Evolutionary conservation across 306 rosid genomes (phyloP), one percentile per base, ranked within the genome.

Genomic region (Sophora flavescens): DNA sequence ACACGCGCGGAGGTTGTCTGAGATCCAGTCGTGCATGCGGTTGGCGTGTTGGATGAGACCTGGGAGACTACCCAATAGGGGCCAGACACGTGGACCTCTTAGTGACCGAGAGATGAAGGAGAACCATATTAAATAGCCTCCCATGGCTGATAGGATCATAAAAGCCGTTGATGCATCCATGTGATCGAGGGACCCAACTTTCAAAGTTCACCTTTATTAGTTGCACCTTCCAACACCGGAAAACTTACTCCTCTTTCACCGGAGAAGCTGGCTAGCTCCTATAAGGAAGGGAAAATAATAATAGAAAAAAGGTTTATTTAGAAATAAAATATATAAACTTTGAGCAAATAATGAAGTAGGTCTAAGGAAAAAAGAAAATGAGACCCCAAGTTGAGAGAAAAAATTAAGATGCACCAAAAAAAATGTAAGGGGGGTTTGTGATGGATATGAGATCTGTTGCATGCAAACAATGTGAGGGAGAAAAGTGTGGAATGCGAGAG

Each of bases 21-120:
- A 84, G 57, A 94, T 94, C 98, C 98, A 94, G 61, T 94, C 98
- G 53, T 94, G 98, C 98, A 94, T 82, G 64, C 93, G 93, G 50
- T 65, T 75, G 16, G 86, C 56, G 80, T 94, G 82, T 1, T 84
- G 86, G 39, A 91, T 82, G 53, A 94, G 90, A 0, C 89, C 96
- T 0, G 98, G 98, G 11, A 94, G 84, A 53, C 96, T 92, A 6
- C 98, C 98, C 54, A 94, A 8, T 64, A 94, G 18, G 0, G 97
- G 98, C 98, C 98, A 94, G 50, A 94, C 92, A 84, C 91, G 96
- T 61, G 98, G 98, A 57, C 98, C 97, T 9, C 8, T 87, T 53
- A 94, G 75, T 0, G 89, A 63, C 11, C 93, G 83, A 0, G 81
- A 14, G 58, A 87, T 53, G 73, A 81, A 36, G 32, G 64, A 50